Evolutionary conservation across 1,139 yeast species (phyloP).

Genomic region (Trichomonascaceae sp.): DNA sequence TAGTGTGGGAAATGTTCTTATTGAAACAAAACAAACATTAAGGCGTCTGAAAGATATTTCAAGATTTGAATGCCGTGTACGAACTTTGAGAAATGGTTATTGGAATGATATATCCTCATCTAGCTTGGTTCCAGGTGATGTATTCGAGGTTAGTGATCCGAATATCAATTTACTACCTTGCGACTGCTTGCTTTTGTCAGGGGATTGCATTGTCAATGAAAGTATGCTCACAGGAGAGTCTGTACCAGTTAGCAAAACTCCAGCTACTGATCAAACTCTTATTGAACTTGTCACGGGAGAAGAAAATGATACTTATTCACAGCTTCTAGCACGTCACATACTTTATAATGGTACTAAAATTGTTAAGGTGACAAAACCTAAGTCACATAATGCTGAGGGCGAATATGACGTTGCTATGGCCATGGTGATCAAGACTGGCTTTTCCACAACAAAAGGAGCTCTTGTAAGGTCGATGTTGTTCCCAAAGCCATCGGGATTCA

Average conservation of each 20-base stretch:
- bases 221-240: conserved; percentile 97
- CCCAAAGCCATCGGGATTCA: conserved; percentile 91
- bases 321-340: conserved; percentile 58
- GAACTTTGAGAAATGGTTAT: conserved; percentile 89
- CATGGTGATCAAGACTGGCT: conserved; percentile 82
- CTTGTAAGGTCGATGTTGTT: conserved; percentile 90
- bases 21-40: conserved; percentile 78
- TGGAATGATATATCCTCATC: conserved; percentile 79
- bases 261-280: conserved; percentile 61
- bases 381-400: conserved; percentile 39
- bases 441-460: conserved; percentile 94
- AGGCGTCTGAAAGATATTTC: conserved; percentile 69
- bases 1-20: conserved; percentile 70
- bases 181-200: conserved; percentile 78
- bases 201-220: conserved; percentile 91
- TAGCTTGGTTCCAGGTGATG: conserved; percentile 95
- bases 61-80: conserved; percentile 64
- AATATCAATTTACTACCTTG: conserved; percentile 70
- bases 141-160: conserved; percentile 87
- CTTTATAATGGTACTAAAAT: conserved; percentile 85
- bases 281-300: conserved; percentile 35
- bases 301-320: conserved; percentile 1
- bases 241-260: conserved; percentile 82
- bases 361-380: conserved; percentile 67
- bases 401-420: conserved; percentile 66